A percentile compares a stretch with the other conserved stretches of the same genome.
Evolutionary conservation across 805 yeast species (phyloP).

Genomic region (Priceomyces medius): DNA sequence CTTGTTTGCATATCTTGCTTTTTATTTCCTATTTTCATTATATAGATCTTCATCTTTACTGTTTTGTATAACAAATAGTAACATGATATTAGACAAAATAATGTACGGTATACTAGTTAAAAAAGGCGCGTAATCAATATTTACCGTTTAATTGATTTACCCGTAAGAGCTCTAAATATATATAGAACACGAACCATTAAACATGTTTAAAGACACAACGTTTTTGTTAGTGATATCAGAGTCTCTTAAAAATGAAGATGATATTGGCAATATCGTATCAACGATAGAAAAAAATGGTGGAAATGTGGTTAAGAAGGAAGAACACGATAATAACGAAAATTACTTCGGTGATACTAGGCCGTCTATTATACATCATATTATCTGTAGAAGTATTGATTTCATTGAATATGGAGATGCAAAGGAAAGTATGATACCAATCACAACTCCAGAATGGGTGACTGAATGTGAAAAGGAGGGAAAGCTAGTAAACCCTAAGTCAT

Average conservation of each 20-base stretch:
- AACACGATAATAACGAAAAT: constrained; percentile 17
- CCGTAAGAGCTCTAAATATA: not conserved
- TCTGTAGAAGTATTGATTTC: constrained; percentile 53
- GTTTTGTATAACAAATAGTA: constrained; percentile 1
- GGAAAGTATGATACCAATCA: constrained; percentile 61
- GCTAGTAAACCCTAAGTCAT: constrained; percentile 53
- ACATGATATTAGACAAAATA: constrained; percentile 1
- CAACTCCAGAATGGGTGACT: constrained; percentile 59
- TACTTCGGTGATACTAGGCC: constrained; percentile 16
- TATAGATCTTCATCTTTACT: not conserved
- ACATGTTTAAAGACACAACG: constrained; percentile 20
- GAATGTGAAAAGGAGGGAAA: constrained; percentile 44
- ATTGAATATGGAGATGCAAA: constrained; percentile 48
- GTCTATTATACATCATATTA: constrained; percentile 43
- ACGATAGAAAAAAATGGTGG: constrained; percentile 22
- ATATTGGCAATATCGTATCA: constrained; percentile 12
- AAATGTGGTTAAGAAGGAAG: constrained; percentile 17
- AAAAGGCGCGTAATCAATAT: not conserved
- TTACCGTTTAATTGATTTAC: not conserved
- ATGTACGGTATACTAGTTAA: not conserved
- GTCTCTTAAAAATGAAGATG: constrained; percentile 11
- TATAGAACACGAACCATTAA: not conserved
- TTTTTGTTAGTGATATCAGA: constrained; percentile 22
- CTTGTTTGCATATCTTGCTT: not conserved
- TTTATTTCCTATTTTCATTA: constrained; percentile 4